Evolutionary conservation across 495 filamentous ascomycete genomes (phyloP).

Genomic region (Hypoxylon rickii): DNA sequence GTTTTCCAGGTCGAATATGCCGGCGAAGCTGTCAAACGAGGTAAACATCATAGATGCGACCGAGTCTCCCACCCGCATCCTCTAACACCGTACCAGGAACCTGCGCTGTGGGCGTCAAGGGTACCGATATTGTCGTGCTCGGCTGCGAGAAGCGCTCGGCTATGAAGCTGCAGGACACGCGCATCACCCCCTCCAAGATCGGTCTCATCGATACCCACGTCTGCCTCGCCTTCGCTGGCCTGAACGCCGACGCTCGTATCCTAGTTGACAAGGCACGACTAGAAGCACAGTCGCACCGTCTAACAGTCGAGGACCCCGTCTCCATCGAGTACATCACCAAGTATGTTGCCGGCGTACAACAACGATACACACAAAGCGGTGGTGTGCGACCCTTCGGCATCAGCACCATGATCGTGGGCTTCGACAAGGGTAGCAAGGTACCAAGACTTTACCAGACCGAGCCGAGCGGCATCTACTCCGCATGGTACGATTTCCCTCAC

Average conservation of each 20-base stretch:
- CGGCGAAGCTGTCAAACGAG: conserved; percentile 97
- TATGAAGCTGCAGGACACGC: conserved; percentile 98
- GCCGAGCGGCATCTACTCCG: conserved; percentile 96
- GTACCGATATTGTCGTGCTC: conserved; percentile 88
- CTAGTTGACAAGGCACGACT: conserved; percentile 95
- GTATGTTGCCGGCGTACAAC: conserved; percentile 95
- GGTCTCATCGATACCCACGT: conserved; percentile 92
- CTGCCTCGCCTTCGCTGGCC: conserved; percentile 92
- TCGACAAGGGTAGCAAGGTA: conserved; percentile 84
- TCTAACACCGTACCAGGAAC: conserved; percentile 66
- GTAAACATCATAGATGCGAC: conserved; percentile 52
- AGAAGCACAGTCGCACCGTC: conserved; percentile 94
- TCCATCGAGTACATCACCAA: conserved; percentile 99
- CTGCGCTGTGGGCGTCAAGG: conserved; percentile 97
- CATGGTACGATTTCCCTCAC: conserved; percentile 67
- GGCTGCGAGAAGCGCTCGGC: conserved; percentile 98
- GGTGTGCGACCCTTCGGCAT: conserved; percentile 97
- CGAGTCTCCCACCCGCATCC: background rate
- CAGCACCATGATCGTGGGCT: conserved; percentile 94
- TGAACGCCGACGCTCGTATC: conserved; percentile 97
- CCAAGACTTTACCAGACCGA: conserved; percentile 96
- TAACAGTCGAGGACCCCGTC: conserved; percentile 97
- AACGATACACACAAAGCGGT: conserved; percentile 97
- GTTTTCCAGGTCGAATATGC: conserved; percentile 99
- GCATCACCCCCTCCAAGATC: conserved; percentile 98